Percentiles rank a stretch among this genome's conserved stretches.
Conservation (phyloP, 495 filamentous ascomycete species). For the Penicillium cosmopolitanum region DNA sequence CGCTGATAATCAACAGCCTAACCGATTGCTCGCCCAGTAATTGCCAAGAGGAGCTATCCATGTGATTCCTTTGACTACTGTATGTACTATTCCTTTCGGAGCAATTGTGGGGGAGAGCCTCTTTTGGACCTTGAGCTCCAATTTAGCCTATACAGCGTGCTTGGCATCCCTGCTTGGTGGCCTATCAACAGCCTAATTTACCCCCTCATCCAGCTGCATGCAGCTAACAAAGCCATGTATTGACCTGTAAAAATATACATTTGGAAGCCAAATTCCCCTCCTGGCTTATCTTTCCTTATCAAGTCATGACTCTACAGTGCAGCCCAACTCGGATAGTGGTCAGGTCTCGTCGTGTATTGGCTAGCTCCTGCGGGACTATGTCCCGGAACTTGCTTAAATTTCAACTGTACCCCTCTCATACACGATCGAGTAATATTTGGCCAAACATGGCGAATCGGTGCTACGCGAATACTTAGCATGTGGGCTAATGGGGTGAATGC, state of each 20-base stretch:
- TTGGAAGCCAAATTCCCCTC: constrained; percentile 10
- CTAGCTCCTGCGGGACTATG: constrained; percentile 10
- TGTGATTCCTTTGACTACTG: constrained; percentile 11
- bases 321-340: constrained; percentile 10
- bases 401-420: constrained; percentile 9
- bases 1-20: constrained; percentile 10
- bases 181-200: constrained; percentile 11
- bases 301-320: constrained; percentile 9
- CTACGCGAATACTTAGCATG: constrained; percentile 7
- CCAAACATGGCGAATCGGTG: constrained; percentile 6
- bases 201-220: constrained; percentile 9
- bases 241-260: constrained; percentile 9
- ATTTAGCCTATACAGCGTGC: constrained; percentile 10
- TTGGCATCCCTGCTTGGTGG: constrained; percentile 9
- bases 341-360: constrained; percentile 8
- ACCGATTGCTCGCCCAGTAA: constrained; percentile 8
- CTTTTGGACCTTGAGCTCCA: constrained; percentile 11
- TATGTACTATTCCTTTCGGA: constrained; percentile 8
- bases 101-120: constrained; percentile 9
- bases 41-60: constrained; percentile 8
- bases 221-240: constrained; percentile 8
- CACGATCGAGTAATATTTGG: constrained; percentile 8
- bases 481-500: constrained; percentile 7
- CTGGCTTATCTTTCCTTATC: constrained; percentile 10
- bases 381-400: constrained; percentile 8